Conservation (phyloP, 768 basidiomycete species). For the Russula sp. region DNA sequence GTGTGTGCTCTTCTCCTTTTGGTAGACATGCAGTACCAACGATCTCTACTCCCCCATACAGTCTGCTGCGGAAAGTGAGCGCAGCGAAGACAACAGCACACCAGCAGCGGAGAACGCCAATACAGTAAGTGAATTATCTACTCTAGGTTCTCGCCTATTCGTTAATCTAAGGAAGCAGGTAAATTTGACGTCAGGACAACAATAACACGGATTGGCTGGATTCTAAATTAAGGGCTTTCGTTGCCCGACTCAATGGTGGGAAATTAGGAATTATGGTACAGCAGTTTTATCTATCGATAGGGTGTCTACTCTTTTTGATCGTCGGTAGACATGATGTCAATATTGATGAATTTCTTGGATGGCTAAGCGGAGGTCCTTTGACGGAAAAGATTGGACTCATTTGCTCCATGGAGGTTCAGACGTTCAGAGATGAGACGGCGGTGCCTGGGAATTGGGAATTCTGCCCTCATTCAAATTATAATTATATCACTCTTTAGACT, state of each 20-base stretch:
- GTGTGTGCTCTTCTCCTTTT: neutral
- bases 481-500: neutral
- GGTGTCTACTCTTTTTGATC: neutral
- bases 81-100: conserved; percentile 5
- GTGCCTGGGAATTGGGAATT: neutral
- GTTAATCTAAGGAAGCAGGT: conserved; percentile 9
- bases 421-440: neutral
- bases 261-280: neutral
- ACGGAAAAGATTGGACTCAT: neutral
- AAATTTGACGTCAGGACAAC: neutral
- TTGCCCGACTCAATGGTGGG: neutral
- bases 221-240: neutral
- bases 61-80: conserved; percentile 9
- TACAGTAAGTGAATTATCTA: conserved; percentile 1
- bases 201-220: neutral
- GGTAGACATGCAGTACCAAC: neutral
- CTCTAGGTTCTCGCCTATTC: neutral
- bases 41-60: neutral
- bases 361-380: neutral
- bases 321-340: neutral
- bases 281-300: neutral
- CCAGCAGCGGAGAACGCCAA: neutral
- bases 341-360: neutral
- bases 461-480: neutral
- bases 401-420: neutral